Evolutionary conservation across 2,329 filamentous ascomycete species (phyloP).

Genomic region (Cercospora beticola): DNA sequence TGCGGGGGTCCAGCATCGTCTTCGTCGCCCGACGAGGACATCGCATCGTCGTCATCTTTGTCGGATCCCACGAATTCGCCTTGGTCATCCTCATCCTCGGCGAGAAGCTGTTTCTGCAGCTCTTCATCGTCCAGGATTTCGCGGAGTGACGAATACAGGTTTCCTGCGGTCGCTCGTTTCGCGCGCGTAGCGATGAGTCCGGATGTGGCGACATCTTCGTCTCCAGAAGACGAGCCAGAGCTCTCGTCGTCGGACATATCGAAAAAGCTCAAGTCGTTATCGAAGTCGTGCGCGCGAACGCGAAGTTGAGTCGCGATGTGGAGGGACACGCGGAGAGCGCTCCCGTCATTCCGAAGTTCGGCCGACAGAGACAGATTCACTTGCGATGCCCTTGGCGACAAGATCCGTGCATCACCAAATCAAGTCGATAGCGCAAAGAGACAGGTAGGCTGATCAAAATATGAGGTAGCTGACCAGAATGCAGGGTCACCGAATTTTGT

Average conservation of each 20-base stretch:
- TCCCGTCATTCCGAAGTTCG: neutral
- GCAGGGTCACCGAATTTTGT: neutral
- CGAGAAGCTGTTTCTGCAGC: conserved; percentile 43
- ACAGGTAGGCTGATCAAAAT: neutral
- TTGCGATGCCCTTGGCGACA: neutral
- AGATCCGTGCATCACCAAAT: neutral
- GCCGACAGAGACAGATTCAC: neutral
- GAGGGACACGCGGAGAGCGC: neutral
- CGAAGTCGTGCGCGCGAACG: neutral
- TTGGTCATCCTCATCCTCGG: conserved; percentile 54
- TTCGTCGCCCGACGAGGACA: conserved; percentile 83
- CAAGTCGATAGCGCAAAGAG: neutral
- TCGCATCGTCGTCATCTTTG: conserved; percentile 64
- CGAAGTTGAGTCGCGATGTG: conserved; percentile 5
- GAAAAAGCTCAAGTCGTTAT: neutral
- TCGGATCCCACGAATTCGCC: conserved; percentile 44
- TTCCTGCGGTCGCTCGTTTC: conserved; percentile 78
- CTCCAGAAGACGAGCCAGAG: conserved; percentile 25
- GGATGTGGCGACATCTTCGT: conserved; percentile 32
- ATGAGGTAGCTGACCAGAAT: neutral
- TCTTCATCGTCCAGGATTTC: conserved; percentile 54
- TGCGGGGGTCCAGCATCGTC: conserved; percentile 60
- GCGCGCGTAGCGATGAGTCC: conserved; percentile 70
- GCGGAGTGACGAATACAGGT: conserved; percentile 75
- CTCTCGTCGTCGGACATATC: conserved; percentile 30